A percentile compares a stretch with the other conserved stretches of the same genome.
phyloP scores from a whole-genome alignment of 1,284 basidiomycete genomes.

The Ganoderma meredithae region DNA sequence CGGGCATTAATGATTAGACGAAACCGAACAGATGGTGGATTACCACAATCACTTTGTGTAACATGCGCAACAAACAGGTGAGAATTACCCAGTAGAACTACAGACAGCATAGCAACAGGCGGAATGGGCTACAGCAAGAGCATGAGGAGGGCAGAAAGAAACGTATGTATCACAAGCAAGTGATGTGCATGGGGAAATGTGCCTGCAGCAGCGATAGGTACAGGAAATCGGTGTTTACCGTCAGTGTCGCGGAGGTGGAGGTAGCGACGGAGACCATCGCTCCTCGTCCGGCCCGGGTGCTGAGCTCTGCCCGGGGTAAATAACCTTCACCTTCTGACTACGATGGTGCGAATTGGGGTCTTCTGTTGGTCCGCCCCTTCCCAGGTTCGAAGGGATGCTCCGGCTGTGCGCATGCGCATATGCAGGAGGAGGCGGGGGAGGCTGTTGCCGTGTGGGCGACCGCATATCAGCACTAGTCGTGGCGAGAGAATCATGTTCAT shows the following conservation, averaged over 20 bases:
- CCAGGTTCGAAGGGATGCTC: constrained; percentile 28
- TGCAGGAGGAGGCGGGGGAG: constrained; percentile 18
- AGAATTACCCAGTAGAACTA: constrained; percentile 28
- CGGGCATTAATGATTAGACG: constrained; percentile 4
- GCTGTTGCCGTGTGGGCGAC: constrained; percentile 35
- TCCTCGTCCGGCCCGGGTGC: constrained; percentile 23
- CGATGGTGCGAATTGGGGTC: constrained; percentile 21
- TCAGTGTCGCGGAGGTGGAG: constrained; percentile 23
- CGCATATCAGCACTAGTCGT: constrained; percentile 33
- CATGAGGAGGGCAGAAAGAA: constrained; percentile 5
- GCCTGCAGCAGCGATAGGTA: no score
- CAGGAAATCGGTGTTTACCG: constrained; percentile 6
- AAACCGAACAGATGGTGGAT: background rate
- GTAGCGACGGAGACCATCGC: constrained; percentile 27
- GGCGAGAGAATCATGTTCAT: constrained; percentile 47
- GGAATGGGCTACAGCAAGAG: constrained; percentile 30
- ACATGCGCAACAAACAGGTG: constrained; percentile 16
- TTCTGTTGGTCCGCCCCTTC: constrained; percentile 19
- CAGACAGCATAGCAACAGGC: constrained; percentile 31
- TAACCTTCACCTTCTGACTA: constrained; percentile 24
- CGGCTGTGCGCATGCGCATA: constrained; percentile 21
- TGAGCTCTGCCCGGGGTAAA: constrained; percentile 17
- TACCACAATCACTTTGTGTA: background rate
- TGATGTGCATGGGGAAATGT: constrained; percentile 3
- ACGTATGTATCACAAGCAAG: constrained; percentile 22